Conservation (phyloP, 257 asterid genomes). For the Nicotiana tomentosiformis region DNA sequence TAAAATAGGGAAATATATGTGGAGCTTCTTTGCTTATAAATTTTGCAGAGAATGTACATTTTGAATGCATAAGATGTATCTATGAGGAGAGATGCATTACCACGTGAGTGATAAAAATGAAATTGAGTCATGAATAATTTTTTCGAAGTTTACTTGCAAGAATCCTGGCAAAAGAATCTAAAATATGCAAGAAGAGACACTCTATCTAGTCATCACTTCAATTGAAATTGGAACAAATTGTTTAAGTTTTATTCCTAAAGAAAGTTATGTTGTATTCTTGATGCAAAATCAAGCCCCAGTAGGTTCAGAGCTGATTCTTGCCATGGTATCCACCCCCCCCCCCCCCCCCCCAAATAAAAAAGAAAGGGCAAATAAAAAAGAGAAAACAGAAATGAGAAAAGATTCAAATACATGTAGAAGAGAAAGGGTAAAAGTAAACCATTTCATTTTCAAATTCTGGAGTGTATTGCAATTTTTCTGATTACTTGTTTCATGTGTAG, state of each 20-base stretch:
- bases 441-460: background rate
- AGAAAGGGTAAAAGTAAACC: background rate
- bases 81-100: constrained; percentile 3
- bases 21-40: background rate
- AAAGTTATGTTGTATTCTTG: background rate
- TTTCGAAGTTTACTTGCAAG: constrained; percentile 2
- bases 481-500: constrained; percentile 24
- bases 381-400: background rate
- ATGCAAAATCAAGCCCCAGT: constrained; percentile 3
- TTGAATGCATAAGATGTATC: background rate
- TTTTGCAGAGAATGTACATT: background rate
- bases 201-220: background rate
- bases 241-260: background rate
- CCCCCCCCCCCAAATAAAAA: too few species aligned
- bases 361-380: too few species aligned
- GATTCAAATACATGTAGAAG: background rate
- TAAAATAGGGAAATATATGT: background rate
- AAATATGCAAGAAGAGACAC: background rate
- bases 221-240: background rate
- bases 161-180: background rate
- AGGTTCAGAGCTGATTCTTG: too few species aligned
- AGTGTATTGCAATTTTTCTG: constrained; percentile 1
- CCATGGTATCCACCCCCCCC: too few species aligned
- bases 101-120: background rate
- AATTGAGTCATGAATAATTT: background rate